Base-by-base conservation (phyloP, 2,329 filamentous ascomycete species). In the Venturia nashicola region DNA sequence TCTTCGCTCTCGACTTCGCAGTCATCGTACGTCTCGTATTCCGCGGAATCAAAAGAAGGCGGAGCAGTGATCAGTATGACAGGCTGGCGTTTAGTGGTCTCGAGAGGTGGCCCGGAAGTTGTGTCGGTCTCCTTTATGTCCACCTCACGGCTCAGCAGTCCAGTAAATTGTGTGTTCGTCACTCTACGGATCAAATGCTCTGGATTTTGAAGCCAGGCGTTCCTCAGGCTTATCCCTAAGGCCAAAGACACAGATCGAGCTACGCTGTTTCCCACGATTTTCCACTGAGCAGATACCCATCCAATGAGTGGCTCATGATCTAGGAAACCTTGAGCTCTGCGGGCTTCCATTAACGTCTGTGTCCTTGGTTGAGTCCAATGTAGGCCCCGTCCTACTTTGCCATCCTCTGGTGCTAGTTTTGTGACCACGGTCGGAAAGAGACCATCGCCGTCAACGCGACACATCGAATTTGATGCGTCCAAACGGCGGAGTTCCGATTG, bases 181-280 rank as follows among this genome's bases (percentile, higher is more conserved):
- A 57, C 32, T 18, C 51, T 12, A 3, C 27, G 51, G n/a, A 36
- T 14, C 14, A 57, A 18, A n/a, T 63, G 27, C 9, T 61, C 57
- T 3, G 63, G 62, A 34, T 67, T 70, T 1, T 62, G 44, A 8
- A 70, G 48, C 76, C 76, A 85, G 0, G 86, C 86, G 66, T 86
- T 80, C 8, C 86, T 77, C 14, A 91, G 75, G 11, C 80, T 77
- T 5, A 89, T 69, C 0, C 90, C 90, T 1, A 91, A 71, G 0
- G 84, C 83, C 20, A 91, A 73, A 0, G 88, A 83, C 0, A 90
- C 82, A 32, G 84, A 82, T 9, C 89, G 77, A 2, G 89, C 83
- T 0, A 95, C 90, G 36, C 86, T 89, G 72, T 95, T 95, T 0
- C 90, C 90, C 0, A 92, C 78, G 23, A 90, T 83, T 63, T 80